These are phyloP conservation scores for Vaccinium darrowii DNA, from an alignment of 148 eudicot species.

Conservation along the genomic window DNA sequence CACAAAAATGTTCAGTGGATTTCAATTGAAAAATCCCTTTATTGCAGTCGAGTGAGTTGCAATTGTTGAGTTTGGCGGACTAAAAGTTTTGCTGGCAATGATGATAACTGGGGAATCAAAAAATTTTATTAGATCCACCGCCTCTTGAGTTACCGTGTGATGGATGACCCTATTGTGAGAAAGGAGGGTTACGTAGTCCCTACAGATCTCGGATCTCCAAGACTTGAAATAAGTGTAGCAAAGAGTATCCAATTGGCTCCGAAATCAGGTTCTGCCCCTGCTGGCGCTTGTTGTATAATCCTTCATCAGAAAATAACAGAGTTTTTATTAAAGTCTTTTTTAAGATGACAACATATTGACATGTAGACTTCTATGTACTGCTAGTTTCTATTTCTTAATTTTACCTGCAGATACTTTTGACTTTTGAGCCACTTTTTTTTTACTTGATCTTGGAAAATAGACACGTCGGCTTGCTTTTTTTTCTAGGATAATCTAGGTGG, in stretches of 20 bases:
- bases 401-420: not conserved
- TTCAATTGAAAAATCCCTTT: not conserved
- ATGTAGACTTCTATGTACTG: not conserved
- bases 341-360: not conserved
- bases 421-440: not conserved
- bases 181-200: not conserved
- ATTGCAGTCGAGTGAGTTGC: not conserved
- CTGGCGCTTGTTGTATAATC: not conserved
- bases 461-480: not conserved
- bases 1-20: not conserved
- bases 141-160: not conserved
- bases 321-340: not conserved
- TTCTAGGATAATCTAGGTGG: constrained; percentile 3
- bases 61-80: not conserved
- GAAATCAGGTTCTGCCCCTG: not conserved
- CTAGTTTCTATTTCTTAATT: not conserved
- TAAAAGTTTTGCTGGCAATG: not conserved
- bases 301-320: not conserved
- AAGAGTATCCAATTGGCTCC: not conserved
- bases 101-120: not conserved
- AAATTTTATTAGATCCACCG: not conserved
- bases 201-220: not conserved
- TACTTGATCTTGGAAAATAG: not conserved
- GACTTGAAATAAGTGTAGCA: not conserved
- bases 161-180: not conserved